Percentiles rank a stretch among this genome's conserved stretches.
phyloP scores from a whole-genome alignment of 495 filamentous ascomycete genomes.

The Podospora fimiseda region DNA sequence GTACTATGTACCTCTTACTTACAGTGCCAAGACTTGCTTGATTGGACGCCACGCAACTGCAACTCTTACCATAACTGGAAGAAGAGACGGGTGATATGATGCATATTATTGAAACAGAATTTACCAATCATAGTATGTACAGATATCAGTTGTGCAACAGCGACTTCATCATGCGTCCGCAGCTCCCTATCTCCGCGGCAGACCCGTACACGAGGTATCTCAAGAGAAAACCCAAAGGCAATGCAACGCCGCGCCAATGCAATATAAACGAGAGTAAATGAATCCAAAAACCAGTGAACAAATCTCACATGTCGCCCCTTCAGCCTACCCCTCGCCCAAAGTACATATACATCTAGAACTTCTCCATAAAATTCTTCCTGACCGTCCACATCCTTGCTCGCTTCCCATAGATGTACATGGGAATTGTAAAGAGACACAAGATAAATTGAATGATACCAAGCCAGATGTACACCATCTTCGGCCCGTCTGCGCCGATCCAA shows the following conservation, averaged over 20 bases:
- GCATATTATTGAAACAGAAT: too few species aligned
- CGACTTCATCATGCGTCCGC: too few species aligned
- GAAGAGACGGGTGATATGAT: too few species aligned
- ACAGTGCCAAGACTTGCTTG: too few species aligned
- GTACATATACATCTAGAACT: conserved; percentile 46
- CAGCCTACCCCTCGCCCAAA: neutral
- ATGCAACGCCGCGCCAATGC: neutral
- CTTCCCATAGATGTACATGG: conserved; percentile 96
- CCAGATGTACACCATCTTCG: conserved; percentile 70
- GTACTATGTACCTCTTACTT: too few species aligned
- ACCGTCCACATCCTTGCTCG: conserved; percentile 95
- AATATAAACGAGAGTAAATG: neutral
- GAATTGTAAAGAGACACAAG: conserved; percentile 67
- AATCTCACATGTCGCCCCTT: neutral
- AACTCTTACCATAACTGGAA: too few species aligned
- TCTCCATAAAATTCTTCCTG: conserved; percentile 82
- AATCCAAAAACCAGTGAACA: neutral
- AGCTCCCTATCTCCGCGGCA: too few species aligned
- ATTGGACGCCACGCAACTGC: too few species aligned
- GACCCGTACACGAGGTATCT: too few species aligned
- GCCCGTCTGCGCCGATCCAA: conserved; percentile 72
- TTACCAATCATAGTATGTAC: too few species aligned
- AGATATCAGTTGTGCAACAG: too few species aligned
- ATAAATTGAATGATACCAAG: conserved; percentile 84
- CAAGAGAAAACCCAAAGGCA: neutral